Evolutionary conservation across 345 rosid species (phyloP).

Genomic region (Abelmoschus esculentus): DNA sequence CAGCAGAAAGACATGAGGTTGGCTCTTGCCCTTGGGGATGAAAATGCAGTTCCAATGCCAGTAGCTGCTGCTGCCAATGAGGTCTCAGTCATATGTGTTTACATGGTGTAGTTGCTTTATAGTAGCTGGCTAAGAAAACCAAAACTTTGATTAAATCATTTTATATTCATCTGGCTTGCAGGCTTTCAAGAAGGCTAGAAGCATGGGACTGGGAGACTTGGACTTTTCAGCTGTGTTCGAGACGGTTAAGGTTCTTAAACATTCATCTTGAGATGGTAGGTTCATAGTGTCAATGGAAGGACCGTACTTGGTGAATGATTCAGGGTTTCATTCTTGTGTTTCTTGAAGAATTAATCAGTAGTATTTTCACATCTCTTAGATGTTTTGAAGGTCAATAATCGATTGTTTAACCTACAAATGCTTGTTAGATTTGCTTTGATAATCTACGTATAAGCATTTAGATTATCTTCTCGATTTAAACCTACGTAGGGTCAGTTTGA

Average conservation of each 20-base stretch:
- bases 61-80: slow-evolving; percentile 67
- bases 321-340: neutral
- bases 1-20: slow-evolving; percentile 92
- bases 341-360: too few species aligned
- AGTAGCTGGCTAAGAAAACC: neutral
- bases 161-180: slow-evolving; percentile 16
- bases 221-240: slow-evolving; percentile 93
- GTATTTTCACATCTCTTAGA: too few species aligned
- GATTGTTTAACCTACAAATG: neutral
- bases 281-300: neutral
- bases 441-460: neutral
- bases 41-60: slow-evolving; percentile 82
- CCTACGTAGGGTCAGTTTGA: neutral
- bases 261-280: slow-evolving; percentile 14
- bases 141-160: neutral
- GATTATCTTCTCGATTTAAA: neutral
- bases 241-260: slow-evolving; percentile 39
- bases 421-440: neutral
- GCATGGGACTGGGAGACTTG: slow-evolving; percentile 73
- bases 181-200: slow-evolving; percentile 89
- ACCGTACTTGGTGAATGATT: neutral
- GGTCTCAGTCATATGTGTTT: neutral
- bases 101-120: neutral
- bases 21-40: slow-evolving; percentile 95
- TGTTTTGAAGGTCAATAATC: too few species aligned